Evolutionary conservation across 495 filamentous ascomycete species (phyloP).

Genomic region (Xylaria grammica): DNA sequence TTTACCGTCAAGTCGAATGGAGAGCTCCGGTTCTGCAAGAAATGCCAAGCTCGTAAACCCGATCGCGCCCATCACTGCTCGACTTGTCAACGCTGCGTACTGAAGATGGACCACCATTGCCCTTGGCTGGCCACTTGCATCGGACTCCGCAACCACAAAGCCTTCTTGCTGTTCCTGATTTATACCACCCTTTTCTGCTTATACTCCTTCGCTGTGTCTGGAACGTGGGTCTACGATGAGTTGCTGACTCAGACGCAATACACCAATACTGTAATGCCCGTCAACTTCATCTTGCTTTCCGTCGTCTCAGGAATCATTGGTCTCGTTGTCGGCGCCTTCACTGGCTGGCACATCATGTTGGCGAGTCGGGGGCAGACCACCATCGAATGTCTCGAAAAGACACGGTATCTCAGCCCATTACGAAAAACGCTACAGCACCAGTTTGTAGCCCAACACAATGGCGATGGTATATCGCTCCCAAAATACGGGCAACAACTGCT

Average conservation of each 20-base stretch:
- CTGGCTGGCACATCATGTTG: slow-evolving; percentile 88
- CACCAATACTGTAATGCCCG: slow-evolving; percentile 74
- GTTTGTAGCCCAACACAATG: slow-evolving; percentile 57
- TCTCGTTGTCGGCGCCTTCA: slow-evolving; percentile 87
- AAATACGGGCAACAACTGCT: slow-evolving; percentile 75
- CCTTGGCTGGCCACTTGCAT: slow-evolving; percentile 98
- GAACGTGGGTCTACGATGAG: slow-evolving; percentile 80
- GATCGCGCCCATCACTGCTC: slow-evolving; percentile 97
- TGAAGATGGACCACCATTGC: slow-evolving; percentile 99
- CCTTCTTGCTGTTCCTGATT: slow-evolving; percentile 91
- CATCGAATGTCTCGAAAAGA: slow-evolving; percentile 94
- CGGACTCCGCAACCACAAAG: slow-evolving; percentile 91
- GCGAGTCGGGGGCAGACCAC: slow-evolving; percentile 82
- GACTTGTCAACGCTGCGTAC: slow-evolving; percentile 86
- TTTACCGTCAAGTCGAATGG: slow-evolving; percentile 92
- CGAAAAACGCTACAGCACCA: slow-evolving; percentile 69
- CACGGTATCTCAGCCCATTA: slow-evolving; percentile 83
- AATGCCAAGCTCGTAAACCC: slow-evolving; percentile 90
- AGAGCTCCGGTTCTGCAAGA: slow-evolving; percentile 89
- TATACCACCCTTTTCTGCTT: slow-evolving; percentile 89
- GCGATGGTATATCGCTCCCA: slow-evolving; percentile 56
- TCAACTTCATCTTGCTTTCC: slow-evolving; percentile 87
- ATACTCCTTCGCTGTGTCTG: slow-evolving; percentile 74
- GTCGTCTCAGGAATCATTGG: slow-evolving; percentile 91
- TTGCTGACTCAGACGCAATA: slow-evolving; percentile 67